phyloP scores from a whole-genome alignment of 1,139 yeast species.

The Yamadazyma sp. region DNA sequence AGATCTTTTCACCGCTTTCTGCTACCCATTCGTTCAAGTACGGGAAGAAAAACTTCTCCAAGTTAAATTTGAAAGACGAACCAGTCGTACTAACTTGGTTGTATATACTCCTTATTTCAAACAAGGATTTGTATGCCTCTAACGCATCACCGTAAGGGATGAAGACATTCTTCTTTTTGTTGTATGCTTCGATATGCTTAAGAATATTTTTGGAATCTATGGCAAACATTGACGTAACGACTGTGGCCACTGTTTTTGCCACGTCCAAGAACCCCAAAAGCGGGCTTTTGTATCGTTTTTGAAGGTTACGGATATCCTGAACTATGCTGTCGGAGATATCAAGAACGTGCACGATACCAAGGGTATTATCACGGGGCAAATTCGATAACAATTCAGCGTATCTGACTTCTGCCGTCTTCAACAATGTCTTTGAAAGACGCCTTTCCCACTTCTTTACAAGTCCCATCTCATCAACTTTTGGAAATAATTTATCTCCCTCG shows the following conservation, averaged over 20 bases:
- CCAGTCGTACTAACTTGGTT: constrained; percentile 45
- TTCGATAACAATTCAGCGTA: constrained; percentile 57
- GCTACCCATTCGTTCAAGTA: constrained; percentile 58
- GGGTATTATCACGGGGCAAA: constrained; percentile 66
- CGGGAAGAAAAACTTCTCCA: constrained; percentile 62
- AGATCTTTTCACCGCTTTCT: constrained; percentile 50
- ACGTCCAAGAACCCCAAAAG: constrained; percentile 59
- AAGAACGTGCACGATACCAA: constrained; percentile 58
- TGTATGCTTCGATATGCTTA: constrained; percentile 50
- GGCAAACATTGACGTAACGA: constrained; percentile 60
- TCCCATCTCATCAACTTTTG: constrained; percentile 34
- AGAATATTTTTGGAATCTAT: constrained; percentile 65
- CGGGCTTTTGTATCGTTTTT: constrained; percentile 62
- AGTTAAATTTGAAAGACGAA: constrained; percentile 48
- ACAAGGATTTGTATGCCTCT: constrained; percentile 56
- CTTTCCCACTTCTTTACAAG: constrained; percentile 52
- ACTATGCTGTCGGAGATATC: constrained; percentile 59
- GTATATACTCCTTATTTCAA: constrained; percentile 55
- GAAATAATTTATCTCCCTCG: constrained; percentile 48
- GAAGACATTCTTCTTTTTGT: constrained; percentile 33
- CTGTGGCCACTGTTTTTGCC: constrained; percentile 54
- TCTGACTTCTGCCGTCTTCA: constrained; percentile 55
- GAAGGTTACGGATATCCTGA: constrained; percentile 50
- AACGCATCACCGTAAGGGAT: constrained; percentile 61
- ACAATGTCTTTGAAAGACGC: constrained; percentile 46